phyloP scores from a whole-genome alignment of 2,329 filamentous ascomycete species.

The Sporothrix globosa region DNA sequence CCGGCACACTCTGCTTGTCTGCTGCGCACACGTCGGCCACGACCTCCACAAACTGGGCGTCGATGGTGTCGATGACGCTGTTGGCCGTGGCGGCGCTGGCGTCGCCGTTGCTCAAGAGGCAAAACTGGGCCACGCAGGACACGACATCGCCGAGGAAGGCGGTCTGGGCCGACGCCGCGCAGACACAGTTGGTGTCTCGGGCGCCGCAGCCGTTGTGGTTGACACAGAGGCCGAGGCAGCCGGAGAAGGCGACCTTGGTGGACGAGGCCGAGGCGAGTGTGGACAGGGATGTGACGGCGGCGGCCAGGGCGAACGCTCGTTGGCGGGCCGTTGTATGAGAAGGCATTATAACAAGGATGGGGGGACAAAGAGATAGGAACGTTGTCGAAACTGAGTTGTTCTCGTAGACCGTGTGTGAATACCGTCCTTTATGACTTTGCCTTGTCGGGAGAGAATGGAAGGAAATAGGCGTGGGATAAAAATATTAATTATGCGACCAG shows the following conservation, averaged over 20 bases:
- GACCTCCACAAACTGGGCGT: conserved; percentile 31
- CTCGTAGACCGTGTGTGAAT: too few species aligned
- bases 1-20: conserved; percentile 26
- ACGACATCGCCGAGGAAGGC: conserved; percentile 35
- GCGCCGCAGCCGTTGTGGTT: conserved; percentile 33
- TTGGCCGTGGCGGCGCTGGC: background rate
- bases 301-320: background rate
- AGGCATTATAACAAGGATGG: background rate
- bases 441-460: too few species aligned
- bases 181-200: conserved; percentile 34
- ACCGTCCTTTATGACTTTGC: too few species aligned
- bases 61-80: conserved; percentile 27
- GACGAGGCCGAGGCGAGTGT: background rate
- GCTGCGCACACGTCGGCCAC: conserved; percentile 32
- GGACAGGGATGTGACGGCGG: background rate
- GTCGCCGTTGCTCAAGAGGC: conserved; percentile 27
- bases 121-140: conserved; percentile 33
- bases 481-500: background rate
- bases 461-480: background rate
- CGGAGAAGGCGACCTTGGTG: conserved; percentile 28
- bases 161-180: conserved; percentile 18
- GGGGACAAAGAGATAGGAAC: too few species aligned
- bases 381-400: too few species aligned
- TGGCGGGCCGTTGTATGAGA: conserved; percentile 4
- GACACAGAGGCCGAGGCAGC: conserved; percentile 35